Conservation (phyloP, 257 asterid species). For the Leonotis leonurus region DNA sequence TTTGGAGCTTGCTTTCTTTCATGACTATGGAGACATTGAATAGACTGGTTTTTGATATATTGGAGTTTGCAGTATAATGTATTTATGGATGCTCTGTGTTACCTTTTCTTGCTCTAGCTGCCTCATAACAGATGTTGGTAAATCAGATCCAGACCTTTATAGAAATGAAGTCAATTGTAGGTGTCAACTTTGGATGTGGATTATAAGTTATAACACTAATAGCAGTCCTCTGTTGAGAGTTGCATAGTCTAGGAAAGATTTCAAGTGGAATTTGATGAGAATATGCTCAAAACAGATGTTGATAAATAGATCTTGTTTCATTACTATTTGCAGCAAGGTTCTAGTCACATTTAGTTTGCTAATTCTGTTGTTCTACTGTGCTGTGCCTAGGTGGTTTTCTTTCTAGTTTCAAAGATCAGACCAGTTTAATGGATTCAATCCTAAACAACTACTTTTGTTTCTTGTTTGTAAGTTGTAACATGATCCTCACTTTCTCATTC, state of each 20-base stretch:
- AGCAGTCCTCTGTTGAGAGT: not conserved
- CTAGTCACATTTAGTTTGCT: not conserved
- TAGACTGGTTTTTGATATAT: not conserved
- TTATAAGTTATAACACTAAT: not conserved
- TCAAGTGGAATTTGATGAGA: not conserved
- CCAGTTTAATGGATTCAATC: not conserved
- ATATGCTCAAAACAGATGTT: too few relatives aligned
- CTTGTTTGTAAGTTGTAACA: conserved; percentile 7
- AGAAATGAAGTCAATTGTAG: not conserved
- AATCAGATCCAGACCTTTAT: not conserved
- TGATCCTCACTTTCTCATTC: not conserved
- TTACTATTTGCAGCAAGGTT: not conserved
- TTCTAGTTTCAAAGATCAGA: not conserved
- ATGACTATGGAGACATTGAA: not conserved
- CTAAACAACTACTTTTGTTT: not conserved
- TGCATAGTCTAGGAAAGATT: not conserved
- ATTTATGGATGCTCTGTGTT: too few relatives aligned
- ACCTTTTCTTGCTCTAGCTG: not conserved
- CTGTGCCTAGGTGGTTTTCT: too few relatives aligned
- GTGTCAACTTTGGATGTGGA: not conserved
- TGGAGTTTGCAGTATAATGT: not conserved
- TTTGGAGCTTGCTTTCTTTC: not conserved
- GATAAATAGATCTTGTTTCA: too few relatives aligned
- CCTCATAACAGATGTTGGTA: too few relatives aligned
- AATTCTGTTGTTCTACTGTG: not conserved